These are phyloP conservation scores for Volvox carteri DNA, from an alignment of 163 green algal species.

Conservation along the genomic window DNA sequence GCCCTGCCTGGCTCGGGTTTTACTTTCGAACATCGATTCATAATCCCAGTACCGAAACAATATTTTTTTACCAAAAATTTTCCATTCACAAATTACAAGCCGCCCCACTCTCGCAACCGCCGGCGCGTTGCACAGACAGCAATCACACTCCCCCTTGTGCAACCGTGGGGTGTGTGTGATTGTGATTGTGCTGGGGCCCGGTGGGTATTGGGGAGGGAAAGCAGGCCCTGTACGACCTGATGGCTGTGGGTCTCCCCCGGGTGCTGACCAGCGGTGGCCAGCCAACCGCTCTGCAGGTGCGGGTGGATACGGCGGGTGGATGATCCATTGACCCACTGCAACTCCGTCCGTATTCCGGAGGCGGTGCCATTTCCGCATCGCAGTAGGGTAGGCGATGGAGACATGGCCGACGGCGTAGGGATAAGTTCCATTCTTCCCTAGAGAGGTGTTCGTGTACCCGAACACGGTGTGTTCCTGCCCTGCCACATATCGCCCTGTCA, in stretches of 20 bases:
- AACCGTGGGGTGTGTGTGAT: too few relatives aligned
- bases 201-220: not conserved
- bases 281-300: slow-evolving; percentile 56
- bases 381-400: not conserved
- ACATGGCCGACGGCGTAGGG: not conserved
- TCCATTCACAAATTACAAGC: too few relatives aligned
- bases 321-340: not conserved
- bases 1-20: too few relatives aligned
- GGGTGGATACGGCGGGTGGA: not conserved
- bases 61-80: too few relatives aligned
- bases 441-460: not conserved
- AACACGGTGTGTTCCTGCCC: not conserved
- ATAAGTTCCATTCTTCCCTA: not conserved
- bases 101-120: too few relatives aligned
- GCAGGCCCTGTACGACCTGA: slow-evolving; percentile 65
- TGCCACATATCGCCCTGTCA: too few relatives aligned
- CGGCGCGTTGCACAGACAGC: too few relatives aligned
- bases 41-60: too few relatives aligned
- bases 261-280: slow-evolving; percentile 69
- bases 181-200: too few relatives aligned
- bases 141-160: too few relatives aligned
- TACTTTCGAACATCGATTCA: too few relatives aligned
- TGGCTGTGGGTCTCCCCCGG: slow-evolving; percentile 59
- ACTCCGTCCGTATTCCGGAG: not conserved
- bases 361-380: not conserved